Evolutionary conservation across 352 stramenopile genomes (phyloP).

Genomic region (Globisporangium yorkense): DNA sequence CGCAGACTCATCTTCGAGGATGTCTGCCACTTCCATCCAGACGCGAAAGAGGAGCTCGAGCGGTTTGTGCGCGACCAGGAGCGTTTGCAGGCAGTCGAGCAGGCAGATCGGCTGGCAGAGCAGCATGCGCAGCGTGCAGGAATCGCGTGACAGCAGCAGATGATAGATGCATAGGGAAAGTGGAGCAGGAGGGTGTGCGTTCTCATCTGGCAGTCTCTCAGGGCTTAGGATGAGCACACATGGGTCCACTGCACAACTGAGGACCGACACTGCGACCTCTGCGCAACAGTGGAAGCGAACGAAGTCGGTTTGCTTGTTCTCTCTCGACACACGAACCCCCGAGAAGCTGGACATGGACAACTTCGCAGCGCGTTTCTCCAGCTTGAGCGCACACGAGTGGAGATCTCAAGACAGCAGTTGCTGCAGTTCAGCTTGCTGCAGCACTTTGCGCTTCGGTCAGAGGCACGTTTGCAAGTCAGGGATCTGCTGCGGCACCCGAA

Average conservation of each 20-base stretch:
- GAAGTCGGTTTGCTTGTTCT: too few relatives aligned
- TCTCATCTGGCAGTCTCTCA: too few relatives aligned
- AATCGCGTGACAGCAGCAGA: not conserved
- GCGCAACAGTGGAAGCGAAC: too few relatives aligned
- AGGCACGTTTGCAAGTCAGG: slow-evolving; percentile 19
- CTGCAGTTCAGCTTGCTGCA: slow-evolving; percentile 14
- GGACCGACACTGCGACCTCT: too few relatives aligned
- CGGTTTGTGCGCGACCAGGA: slow-evolving; percentile 44
- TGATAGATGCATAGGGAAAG: not conserved
- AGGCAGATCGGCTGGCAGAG: slow-evolving; percentile 9
- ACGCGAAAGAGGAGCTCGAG: slow-evolving; percentile 54
- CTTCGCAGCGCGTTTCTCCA: too few relatives aligned
- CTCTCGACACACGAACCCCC: too few relatives aligned
- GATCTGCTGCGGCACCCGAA: slow-evolving; percentile 22
- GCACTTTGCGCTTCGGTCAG: slow-evolving; percentile 15
- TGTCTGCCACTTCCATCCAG: slow-evolving; percentile 80
- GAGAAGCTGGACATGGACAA: too few relatives aligned
- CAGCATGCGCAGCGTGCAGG: slow-evolving; percentile 1
- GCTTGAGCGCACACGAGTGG: too few relatives aligned
- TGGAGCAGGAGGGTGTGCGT: too few relatives aligned
- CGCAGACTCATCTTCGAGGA: slow-evolving; percentile 81
- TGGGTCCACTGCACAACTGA: too few relatives aligned
- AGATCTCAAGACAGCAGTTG: not conserved
- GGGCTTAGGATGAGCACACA: too few relatives aligned
- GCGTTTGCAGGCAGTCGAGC: slow-evolving; percentile 22